Evolutionary conservation across 2,329 filamentous ascomycete genomes (phyloP).

Genomic region (Fusarium guadeloupense): DNA sequence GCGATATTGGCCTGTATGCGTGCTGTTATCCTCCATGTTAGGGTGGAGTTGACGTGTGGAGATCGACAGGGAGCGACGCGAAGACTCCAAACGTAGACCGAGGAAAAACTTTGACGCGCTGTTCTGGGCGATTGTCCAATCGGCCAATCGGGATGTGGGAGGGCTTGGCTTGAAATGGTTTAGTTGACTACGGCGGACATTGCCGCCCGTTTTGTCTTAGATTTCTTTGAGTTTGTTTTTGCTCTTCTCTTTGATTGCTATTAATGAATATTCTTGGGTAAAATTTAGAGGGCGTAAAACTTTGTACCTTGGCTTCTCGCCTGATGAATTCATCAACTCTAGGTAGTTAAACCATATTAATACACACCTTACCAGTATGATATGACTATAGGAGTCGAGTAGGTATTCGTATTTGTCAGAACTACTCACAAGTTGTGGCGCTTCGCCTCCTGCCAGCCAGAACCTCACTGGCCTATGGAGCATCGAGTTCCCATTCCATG

Average conservation of each 20-base stretch:
- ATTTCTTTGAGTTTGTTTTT: neutral
- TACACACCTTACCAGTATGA: no score
- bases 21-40: conserved; percentile 52
- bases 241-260: no score
- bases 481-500: neutral
- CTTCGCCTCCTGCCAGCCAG: conserved; percentile 1
- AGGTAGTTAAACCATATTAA: no score
- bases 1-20: conserved; percentile 50
- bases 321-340: no score
- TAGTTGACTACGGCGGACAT: conserved; percentile 8
- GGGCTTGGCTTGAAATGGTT: neutral
- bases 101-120: conserved; percentile 37
- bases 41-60: conserved; percentile 39
- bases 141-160: neutral
- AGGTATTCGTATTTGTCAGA: no score
- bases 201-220: conserved; percentile 9
- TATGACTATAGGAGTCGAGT: no score
- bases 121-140: neutral
- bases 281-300: no score
- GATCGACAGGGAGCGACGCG: conserved; percentile 33
- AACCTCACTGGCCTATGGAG: neutral
- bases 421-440: neutral
- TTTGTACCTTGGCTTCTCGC: no score
- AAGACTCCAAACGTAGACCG: conserved; percentile 18
- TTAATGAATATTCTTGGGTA: no score